Percentiles rank a stretch among this genome's conserved stretches.
phyloP scores from a whole-genome alignment of 768 basidiomycete genomes.

The Tylopilus balloui region DNA sequence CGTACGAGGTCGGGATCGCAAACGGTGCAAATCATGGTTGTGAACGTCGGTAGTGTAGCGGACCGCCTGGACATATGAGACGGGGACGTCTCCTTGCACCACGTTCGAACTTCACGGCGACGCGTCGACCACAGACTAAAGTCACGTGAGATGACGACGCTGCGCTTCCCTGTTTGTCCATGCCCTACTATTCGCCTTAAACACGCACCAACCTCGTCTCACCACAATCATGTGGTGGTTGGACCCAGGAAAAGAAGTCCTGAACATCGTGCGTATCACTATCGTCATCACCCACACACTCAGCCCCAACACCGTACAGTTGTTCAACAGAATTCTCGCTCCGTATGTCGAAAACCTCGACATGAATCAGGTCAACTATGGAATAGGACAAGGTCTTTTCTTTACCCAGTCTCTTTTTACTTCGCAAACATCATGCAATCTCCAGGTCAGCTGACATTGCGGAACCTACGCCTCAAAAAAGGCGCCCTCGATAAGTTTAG shows the following conservation, averaged over 20 bases:
- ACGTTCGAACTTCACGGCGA: too few relatives aligned
- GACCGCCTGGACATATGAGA: too few relatives aligned
- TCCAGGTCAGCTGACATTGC: conserved; percentile 70
- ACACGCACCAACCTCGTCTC: conserved; percentile 1
- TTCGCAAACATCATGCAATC: conserved; percentile 5
- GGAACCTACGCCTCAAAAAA: conserved; percentile 84
- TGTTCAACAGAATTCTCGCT: conserved; percentile 88
- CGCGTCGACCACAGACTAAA: too few relatives aligned
- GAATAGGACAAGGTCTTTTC: conserved; percentile 72
- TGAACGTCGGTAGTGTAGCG: too few relatives aligned
- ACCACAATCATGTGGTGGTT: conserved; percentile 72
- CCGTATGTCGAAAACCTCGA: conserved; percentile 97
- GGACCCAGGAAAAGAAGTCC: conserved; percentile 79
- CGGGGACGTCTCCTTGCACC: too few relatives aligned
- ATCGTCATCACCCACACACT: background rate
- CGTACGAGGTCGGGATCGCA: too few relatives aligned
- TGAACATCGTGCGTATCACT: conserved; percentile 55
- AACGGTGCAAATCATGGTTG: too few relatives aligned
- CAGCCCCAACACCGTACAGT: conserved; percentile 31
- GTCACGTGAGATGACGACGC: conserved; percentile 30
- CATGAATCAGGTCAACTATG: conserved; percentile 91
- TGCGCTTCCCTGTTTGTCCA: conserved; percentile 23
- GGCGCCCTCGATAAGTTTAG: conserved; percentile 93
- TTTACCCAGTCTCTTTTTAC: background rate
- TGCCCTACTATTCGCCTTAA: conserved; percentile 30